Conservation (phyloP, 306 rosid species). For the Abrus precatorius region DNA sequence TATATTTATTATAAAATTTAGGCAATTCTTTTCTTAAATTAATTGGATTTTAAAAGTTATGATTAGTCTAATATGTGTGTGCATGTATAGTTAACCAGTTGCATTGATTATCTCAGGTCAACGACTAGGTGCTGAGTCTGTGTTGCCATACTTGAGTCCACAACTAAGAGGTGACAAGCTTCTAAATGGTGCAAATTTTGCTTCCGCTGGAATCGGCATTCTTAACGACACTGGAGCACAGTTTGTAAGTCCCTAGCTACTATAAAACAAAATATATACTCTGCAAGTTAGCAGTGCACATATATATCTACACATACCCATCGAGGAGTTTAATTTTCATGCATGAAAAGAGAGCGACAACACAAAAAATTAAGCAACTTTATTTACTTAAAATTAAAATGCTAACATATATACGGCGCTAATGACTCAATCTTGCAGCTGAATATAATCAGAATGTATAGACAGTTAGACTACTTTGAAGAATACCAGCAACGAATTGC, state of each 20-base stretch:
- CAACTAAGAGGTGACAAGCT: conserved; percentile 64
- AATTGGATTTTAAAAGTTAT: too few species aligned
- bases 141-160: conserved; percentile 82
- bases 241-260: conserved; percentile 59
- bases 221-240: conserved; percentile 85
- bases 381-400: background rate
- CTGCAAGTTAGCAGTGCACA: too few species aligned
- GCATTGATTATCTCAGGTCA: conserved; percentile 59
- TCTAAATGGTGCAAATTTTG: conserved; percentile 80
- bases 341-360: too few species aligned
- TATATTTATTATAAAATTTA: too few species aligned
- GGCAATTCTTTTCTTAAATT: too few species aligned
- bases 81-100: background rate
- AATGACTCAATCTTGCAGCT: conserved; percentile 55
- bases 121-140: conserved; percentile 57
- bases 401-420: background rate
- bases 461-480: conserved; percentile 66
- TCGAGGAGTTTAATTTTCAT: too few species aligned
- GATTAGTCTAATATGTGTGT: background rate
- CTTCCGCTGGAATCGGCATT: conserved; percentile 84
- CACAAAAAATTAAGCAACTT: background rate
- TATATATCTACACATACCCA: too few species aligned
- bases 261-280: too few species aligned
- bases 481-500: conserved; percentile 66
- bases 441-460: conserved; percentile 70